Percentiles rank a stretch among this genome's conserved stretches.
Evolutionary conservation across 331 rosid genomes (phyloP).

Genomic region (Dryas integrifolia): DNA sequence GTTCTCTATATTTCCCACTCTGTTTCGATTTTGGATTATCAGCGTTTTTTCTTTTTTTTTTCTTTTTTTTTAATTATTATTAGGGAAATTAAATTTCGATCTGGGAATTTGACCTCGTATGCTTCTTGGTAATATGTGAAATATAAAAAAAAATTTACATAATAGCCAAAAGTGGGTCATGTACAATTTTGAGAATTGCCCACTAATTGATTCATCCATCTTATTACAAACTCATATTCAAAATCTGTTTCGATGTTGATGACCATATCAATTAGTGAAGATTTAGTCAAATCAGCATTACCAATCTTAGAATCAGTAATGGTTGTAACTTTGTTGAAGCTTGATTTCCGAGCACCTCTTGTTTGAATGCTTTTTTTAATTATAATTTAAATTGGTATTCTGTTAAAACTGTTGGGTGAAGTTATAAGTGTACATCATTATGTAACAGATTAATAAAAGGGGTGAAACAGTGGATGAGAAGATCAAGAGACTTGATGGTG

Average conservation of each 20-base stretch:
- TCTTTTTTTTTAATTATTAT: neutral
- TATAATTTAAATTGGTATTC: neutral
- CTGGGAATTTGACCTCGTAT: too few relatives aligned
- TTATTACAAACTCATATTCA: neutral
- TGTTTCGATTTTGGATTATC: too few relatives aligned
- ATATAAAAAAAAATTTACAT: neutral
- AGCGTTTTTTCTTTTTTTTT: neutral
- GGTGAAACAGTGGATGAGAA: conserved; percentile 87
- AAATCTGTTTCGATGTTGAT: neutral
- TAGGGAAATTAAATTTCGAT: neutral
- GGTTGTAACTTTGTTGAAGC: neutral
- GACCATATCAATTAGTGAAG: neutral
- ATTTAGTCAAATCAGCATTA: neutral
- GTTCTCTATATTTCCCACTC: conserved; percentile 25
- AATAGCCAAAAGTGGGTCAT: neutral
- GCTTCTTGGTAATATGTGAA: neutral
- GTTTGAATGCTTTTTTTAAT: neutral
- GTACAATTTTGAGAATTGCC: neutral
- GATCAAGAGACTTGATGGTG: conserved; percentile 80
- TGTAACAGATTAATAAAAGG: conserved; percentile 73
- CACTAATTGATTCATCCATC: neutral
- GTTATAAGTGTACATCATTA: neutral
- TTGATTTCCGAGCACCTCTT: neutral
- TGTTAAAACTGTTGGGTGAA: neutral
- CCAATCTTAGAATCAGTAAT: neutral